These are phyloP conservation scores for Spinellus fusiger DNA, from an alignment of 192 early-diverging fungal species.

Conservation along the genomic window DNA sequence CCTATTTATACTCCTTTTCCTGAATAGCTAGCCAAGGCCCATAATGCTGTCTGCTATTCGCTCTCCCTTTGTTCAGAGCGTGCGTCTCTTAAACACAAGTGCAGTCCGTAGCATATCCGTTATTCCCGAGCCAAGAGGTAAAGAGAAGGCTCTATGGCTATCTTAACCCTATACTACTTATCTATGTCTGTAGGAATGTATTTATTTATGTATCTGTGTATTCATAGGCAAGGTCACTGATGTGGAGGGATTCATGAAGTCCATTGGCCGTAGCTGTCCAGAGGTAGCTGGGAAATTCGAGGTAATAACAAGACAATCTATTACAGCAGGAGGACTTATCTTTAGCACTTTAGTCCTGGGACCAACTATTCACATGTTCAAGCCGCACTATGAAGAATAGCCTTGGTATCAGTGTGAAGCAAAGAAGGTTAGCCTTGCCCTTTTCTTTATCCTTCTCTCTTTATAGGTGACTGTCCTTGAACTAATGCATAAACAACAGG, in stretches of 20 bases:
- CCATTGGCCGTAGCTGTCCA: conserved; percentile 1
- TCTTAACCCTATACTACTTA: too few relatives aligned
- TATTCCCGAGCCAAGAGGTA: not conserved
- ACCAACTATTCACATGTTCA: not conserved
- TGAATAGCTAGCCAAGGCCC: too few relatives aligned
- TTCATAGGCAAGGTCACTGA: not conserved
- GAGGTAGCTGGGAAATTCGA: conserved; percentile 3
- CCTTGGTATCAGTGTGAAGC: not conserved
- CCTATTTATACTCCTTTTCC: too few relatives aligned
- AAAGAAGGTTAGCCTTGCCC: conserved; percentile 1
- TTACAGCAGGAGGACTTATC: not conserved
- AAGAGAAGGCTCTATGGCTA: too few relatives aligned
- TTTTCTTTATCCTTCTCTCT: not conserved
- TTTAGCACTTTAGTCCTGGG: not conserved
- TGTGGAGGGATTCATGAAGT: conserved; percentile 4
- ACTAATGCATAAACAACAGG: too few relatives aligned
- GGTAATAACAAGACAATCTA: not conserved
- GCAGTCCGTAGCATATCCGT: not conserved
- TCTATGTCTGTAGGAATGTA: not conserved
- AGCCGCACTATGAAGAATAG: conserved; percentile 1
- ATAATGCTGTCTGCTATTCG: not conserved
- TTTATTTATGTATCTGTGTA: not conserved
- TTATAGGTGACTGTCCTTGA: not conserved
- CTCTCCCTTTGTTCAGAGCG: not conserved
- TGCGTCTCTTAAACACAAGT: not conserved